phyloP scores from a whole-genome alignment of 169 alveolate species.

The Cryptosporidium parvum region DNA sequence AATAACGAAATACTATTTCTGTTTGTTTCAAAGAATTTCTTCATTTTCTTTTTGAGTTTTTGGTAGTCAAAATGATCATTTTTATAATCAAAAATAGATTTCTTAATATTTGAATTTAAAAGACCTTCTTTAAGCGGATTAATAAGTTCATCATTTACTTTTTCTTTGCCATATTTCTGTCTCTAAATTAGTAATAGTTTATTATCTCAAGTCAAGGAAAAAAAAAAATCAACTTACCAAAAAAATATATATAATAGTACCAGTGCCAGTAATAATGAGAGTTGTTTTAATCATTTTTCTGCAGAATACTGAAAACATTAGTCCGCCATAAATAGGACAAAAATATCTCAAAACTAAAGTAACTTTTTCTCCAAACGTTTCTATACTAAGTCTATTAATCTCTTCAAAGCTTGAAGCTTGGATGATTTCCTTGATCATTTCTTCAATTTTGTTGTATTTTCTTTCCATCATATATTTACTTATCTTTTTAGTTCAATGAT shows the following conservation, averaged over 20 bases:
- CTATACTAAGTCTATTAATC: not conserved
- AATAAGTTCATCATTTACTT: constrained; percentile 27
- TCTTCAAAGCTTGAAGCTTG: constrained; percentile 6
- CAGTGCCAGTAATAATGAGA: constrained; percentile 42
- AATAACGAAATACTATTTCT: constrained; percentile 29
- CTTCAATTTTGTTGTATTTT: constrained; percentile 10
- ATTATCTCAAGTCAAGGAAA: too few relatives aligned
- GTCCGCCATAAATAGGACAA: constrained; percentile 38
- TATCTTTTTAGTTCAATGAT: too few relatives aligned
- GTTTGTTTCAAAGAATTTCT: constrained; percentile 43
- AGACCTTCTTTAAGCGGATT: constrained; percentile 54
- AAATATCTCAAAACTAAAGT: constrained; percentile 22
- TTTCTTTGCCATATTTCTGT: constrained; percentile 8
- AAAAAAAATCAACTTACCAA: constrained; percentile 48
- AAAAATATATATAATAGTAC: constrained; percentile 17
- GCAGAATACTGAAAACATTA: constrained; percentile 9
- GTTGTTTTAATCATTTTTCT: constrained; percentile 55
- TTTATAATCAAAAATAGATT: constrained; percentile 33
- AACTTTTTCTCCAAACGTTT: constrained; percentile 42
- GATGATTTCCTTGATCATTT: not conserved
- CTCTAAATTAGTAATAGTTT: not conserved
- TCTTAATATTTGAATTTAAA: constrained; percentile 36
- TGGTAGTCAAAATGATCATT: constrained; percentile 12
- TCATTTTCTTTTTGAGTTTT: constrained; percentile 40
- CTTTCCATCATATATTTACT: not conserved